A percentile compares a stretch with the other conserved stretches of the same genome.
These are phyloP conservation scores for Neoascochyta sp. DNA, from an alignment of 2,329 filamentous ascomycete genomes.

Conservation along the genomic window DNA sequence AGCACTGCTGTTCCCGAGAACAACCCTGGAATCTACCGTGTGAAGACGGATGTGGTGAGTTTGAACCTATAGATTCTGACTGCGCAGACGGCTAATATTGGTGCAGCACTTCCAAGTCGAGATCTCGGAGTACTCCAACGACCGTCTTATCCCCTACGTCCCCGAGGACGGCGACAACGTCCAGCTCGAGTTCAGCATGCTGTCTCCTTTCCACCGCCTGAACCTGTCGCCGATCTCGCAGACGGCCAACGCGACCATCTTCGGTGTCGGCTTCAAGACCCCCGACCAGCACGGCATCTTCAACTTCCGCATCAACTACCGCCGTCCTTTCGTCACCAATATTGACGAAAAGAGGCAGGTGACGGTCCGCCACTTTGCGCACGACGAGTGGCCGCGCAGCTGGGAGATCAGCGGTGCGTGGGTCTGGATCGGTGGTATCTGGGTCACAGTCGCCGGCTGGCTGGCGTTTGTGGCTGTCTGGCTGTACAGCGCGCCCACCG, in stretches of 20 bases:
- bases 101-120: conserved; percentile 78
- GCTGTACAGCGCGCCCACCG: conserved; percentile 69
- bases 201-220: conserved; percentile 93
- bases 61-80: background rate
- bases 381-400: conserved; percentile 92
- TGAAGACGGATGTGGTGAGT: conserved; percentile 96
- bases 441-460: conserved; percentile 78
- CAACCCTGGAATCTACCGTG: conserved; percentile 86
- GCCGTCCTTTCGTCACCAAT: conserved; percentile 83
- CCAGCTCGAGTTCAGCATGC: conserved; percentile 98
- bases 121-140: conserved; percentile 76
- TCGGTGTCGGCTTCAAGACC: conserved; percentile 70
- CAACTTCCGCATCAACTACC: conserved; percentile 97
- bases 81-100: conserved; percentile 7
- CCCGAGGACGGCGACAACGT: conserved; percentile 67
- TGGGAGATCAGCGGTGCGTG: conserved; percentile 86
- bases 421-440: conserved; percentile 91
- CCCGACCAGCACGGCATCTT: conserved; percentile 99
- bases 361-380: conserved; percentile 91
- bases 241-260: conserved; percentile 68
- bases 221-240: conserved; percentile 57
- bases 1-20: conserved; percentile 44
- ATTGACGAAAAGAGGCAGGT: conserved; percentile 94
- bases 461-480: conserved; percentile 80
- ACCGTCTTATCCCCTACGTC: conserved; percentile 71